These are phyloP conservation scores for Vachellia collinsii DNA, from an alignment of 306 rosid species.

Conservation along the genomic window DNA sequence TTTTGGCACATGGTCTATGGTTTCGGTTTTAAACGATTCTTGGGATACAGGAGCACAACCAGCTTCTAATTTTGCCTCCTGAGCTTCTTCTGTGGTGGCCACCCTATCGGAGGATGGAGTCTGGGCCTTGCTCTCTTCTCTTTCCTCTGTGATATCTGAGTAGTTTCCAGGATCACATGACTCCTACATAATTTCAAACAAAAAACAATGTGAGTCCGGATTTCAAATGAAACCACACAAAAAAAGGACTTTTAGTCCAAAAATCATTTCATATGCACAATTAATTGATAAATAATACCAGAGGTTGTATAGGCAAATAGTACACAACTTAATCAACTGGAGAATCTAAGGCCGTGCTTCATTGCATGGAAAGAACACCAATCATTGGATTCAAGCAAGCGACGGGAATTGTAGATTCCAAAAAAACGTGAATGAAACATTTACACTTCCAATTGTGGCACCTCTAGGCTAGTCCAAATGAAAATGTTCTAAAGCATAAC, in stretches of 20 bases:
- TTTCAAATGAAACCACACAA: not conserved
- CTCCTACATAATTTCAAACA: slow-evolving; percentile 58
- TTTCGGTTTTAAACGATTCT: slow-evolving; percentile 43
- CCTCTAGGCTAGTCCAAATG: slow-evolving; percentile 21
- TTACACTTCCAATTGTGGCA: not conserved
- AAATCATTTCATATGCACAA: slow-evolving; percentile 24
- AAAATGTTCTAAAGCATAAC: not conserved
- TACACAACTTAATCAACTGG: not conserved
- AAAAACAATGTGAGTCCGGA: slow-evolving; percentile 32
- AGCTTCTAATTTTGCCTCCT: slow-evolving; percentile 45
- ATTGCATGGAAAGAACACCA: not conserved
- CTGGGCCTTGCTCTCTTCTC: slow-evolving; percentile 72
- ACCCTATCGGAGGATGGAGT: slow-evolving; percentile 39
- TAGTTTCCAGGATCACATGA: slow-evolving; percentile 83
- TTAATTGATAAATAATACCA: not conserved
- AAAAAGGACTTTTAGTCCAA: slow-evolving; percentile 17
- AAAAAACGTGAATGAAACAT: not conserved
- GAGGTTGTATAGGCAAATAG: not conserved
- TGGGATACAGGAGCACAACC: slow-evolving; percentile 34
- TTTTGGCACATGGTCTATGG: slow-evolving; percentile 47
- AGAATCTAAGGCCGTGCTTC: not conserved
- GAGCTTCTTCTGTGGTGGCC: slow-evolving; percentile 43
- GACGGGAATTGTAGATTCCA: not conserved
- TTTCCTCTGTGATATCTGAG: slow-evolving; percentile 83
- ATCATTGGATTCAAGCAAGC: not conserved